Conservation (phyloP, 2,329 filamentous ascomycete genomes). For the Ophiocordyceps robertsii region DNA sequence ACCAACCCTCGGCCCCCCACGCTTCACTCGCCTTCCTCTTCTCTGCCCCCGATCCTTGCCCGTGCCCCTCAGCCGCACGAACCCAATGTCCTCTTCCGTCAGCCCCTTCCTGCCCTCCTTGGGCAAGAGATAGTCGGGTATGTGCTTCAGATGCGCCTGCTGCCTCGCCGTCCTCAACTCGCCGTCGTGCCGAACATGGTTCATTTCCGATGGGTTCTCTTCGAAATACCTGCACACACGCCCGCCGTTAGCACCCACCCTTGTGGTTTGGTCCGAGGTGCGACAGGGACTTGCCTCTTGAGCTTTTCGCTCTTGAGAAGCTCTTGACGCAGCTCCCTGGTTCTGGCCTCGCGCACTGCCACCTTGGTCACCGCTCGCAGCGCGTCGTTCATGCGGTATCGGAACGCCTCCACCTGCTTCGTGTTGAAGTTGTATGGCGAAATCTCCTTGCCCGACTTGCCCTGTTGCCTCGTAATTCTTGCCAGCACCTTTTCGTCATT, state of each 20-base stretch:
- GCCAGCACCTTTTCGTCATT: constrained; percentile 75
- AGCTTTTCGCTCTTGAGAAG: constrained; percentile 89
- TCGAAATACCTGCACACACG: constrained; percentile 57
- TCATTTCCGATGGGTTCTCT: constrained; percentile 83
- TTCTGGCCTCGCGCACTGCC: constrained; percentile 78
- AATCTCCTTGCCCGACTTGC: constrained; percentile 64
- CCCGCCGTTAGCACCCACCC: background rate
- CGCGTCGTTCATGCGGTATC: constrained; percentile 90
- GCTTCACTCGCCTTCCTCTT: constrained; percentile 21
- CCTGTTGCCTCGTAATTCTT: constrained; percentile 68
- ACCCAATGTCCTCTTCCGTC: constrained; percentile 55
- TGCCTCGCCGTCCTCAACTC: constrained; percentile 73
- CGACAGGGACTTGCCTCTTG: constrained; percentile 38
- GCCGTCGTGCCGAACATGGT: constrained; percentile 78
- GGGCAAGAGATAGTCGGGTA: constrained; percentile 88
- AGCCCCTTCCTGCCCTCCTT: constrained; percentile 57
- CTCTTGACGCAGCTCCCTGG: constrained; percentile 77
- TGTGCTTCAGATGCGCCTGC: constrained; percentile 83
- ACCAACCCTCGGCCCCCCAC: constrained; percentile 30
- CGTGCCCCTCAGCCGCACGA: constrained; percentile 52
- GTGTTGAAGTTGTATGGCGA: constrained; percentile 93
- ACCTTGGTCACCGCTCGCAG: constrained; percentile 80
- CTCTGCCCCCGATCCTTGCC: constrained; percentile 35
- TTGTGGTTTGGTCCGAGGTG: background rate
- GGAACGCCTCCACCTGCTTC: constrained; percentile 83